phyloP scores from a whole-genome alignment of 257 asterid species.

The Solanum chmielewskii region DNA sequence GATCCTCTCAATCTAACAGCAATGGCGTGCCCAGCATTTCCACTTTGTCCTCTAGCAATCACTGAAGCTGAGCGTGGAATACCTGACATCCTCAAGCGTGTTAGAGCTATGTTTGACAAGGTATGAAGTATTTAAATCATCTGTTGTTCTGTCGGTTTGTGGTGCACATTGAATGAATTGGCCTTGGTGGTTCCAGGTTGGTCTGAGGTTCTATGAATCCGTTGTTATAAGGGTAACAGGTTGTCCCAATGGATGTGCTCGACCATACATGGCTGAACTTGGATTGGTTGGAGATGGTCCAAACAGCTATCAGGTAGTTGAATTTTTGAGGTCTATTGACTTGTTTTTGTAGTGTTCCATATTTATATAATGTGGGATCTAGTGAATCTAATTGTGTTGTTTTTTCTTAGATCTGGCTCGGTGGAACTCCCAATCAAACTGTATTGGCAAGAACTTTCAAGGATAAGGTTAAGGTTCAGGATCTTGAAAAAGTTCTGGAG shows the following conservation, averaged over 20 bases:
- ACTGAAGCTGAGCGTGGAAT: slow-evolving; percentile 98
- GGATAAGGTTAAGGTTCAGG: slow-evolving; percentile 88
- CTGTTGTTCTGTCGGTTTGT: not conserved
- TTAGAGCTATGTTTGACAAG: slow-evolving; percentile 75
- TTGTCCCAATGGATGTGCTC: slow-evolving; percentile 98
- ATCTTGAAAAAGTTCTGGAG: slow-evolving; percentile 84
- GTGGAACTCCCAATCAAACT: slow-evolving; percentile 88
- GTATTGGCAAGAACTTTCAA: slow-evolving; percentile 51
- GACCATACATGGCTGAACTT: slow-evolving; percentile 99
- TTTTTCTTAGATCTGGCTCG: slow-evolving; percentile 71
- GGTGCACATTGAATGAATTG: not conserved
- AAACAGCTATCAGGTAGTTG: slow-evolving; percentile 80
- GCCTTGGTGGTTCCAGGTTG: slow-evolving; percentile 48
- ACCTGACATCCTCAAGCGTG: slow-evolving; percentile 86
- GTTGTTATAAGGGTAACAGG: slow-evolving; percentile 88
- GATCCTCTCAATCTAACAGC: slow-evolving; percentile 93
- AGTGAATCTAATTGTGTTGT: not conserved
- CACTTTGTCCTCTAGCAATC: slow-evolving; percentile 88
- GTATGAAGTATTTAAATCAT: slow-evolving; percentile 16
- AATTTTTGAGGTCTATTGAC: not conserved
- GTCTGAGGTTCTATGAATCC: slow-evolving; percentile 78
- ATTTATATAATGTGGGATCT: not conserved
- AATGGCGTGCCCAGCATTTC: slow-evolving; percentile 99
- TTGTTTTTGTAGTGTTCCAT: not conserved
- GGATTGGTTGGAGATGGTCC: slow-evolving; percentile 98